Base-by-base conservation (phyloP, 2,329 filamentous ascomycete genomes). In the Bipolaris bicolor region DNA sequence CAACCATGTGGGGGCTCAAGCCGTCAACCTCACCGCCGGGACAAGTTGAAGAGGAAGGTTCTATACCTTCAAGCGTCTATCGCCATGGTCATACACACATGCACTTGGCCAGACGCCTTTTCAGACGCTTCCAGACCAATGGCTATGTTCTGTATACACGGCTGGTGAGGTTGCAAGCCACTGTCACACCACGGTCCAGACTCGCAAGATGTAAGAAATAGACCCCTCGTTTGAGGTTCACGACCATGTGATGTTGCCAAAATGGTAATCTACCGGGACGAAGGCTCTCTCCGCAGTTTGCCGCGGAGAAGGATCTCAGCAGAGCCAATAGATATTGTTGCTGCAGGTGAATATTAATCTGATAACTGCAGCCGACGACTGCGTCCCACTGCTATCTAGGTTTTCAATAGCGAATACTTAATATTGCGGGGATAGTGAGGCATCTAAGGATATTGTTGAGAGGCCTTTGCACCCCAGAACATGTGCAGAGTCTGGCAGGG, bases 1-100 rank as follows among this genome's bases (percentile, higher is more conserved):
- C 36, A 41, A 18, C 39, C n/a, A 49, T 24, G 49, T 47, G 50
- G 43, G 46, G 47, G 7, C 6, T 36, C 37, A 7, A 34, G 49
- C 49, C 46, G 29, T 54, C 45, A 22, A 47, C 46, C 39, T 45
- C 29, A 33, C 33, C 37, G 20, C 34, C 34, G 22, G 52, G 43
- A 53, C 18, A 33, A 34, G 33, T 44, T 29, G 45, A 34, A 43
- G 33, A 24, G 45, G 52, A 36, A 36, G 51, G 34, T 18, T 41
- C 24, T 39, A 37, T 47, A 20, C 37, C 16, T 22, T 33, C 36
- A 50, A 50, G 24, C 26, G 41, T 53, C 29, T 52, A 50, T 24
- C 39, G 54, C 33, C 44, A 40, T 26, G 46, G 52, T 55, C 39
- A 58, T 49, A 57, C 55, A 61, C 57, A 58, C 37, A 33, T 20